phyloP scores from a whole-genome alignment of 2,329 filamentous ascomycete genomes.

The Immersiporthe knoxdaviesiana region DNA sequence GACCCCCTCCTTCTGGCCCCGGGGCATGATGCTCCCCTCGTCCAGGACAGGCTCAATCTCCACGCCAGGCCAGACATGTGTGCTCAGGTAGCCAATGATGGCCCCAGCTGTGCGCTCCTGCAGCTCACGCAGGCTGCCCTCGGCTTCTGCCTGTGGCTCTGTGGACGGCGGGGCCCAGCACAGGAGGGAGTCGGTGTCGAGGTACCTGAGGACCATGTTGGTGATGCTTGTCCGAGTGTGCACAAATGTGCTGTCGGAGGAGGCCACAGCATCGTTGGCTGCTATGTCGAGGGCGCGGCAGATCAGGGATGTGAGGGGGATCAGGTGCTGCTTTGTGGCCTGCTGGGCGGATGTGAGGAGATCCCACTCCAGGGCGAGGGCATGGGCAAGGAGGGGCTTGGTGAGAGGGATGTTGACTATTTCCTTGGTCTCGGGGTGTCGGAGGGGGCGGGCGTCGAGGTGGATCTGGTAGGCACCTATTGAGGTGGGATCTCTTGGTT shows the following conservation, averaged over 20 bases:
- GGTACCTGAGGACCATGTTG: constrained; percentile 75
- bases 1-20: constrained; percentile 73
- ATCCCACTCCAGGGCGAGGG: constrained; percentile 94
- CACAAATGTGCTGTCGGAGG: constrained; percentile 36
- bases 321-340: constrained; percentile 82
- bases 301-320: constrained; percentile 84
- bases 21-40: constrained; percentile 73
- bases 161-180: constrained; percentile 73
- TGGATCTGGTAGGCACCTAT: constrained; percentile 61
- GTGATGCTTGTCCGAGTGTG: constrained; percentile 67
- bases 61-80: constrained; percentile 81
- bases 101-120: constrained; percentile 72
- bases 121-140: constrained; percentile 67
- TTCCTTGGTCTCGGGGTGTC: constrained; percentile 73
- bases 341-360: constrained; percentile 79
- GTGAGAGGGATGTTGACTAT: constrained; percentile 71
- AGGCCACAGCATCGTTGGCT: constrained; percentile 59
- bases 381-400: constrained; percentile 81
- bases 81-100: constrained; percentile 72
- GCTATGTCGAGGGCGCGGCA: constrained; percentile 83
- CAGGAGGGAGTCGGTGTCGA: constrained; percentile 88
- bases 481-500: constrained; percentile 19
- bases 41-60: constrained; percentile 81
- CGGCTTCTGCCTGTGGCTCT: constrained; percentile 53
- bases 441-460: constrained; percentile 78